phyloP scores from a whole-genome alignment of 208 protist species.

The Endotrypanum monterogeii region DNA sequence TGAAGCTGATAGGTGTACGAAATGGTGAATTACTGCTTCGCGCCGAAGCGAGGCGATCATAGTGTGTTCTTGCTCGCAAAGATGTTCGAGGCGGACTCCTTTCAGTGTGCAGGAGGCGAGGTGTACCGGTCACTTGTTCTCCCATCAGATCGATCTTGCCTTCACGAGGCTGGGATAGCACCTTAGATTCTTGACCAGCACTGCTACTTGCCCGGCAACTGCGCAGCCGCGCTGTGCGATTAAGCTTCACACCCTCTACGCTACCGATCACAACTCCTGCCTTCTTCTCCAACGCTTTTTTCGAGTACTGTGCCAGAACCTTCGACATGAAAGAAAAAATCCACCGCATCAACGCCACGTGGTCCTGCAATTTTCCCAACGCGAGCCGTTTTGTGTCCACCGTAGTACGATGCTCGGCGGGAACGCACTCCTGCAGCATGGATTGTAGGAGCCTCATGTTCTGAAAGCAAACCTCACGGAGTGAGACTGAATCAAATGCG shows the following conservation, averaged over 20 bases:
- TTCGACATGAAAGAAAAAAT: constrained; percentile 79
- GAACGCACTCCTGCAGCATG: constrained; percentile 66
- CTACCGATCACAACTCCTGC: constrained; percentile 12
- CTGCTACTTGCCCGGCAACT: constrained; percentile 8
- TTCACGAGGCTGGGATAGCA: background rate
- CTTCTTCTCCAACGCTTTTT: constrained; percentile 43
- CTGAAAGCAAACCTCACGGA: constrained; percentile 48
- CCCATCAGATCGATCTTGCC: background rate
- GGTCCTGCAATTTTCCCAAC: constrained; percentile 80
- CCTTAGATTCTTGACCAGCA: background rate
- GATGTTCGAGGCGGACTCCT: background rate
- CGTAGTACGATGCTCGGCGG: constrained; percentile 44
- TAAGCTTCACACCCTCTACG: constrained; percentile 65
- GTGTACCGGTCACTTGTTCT: background rate
- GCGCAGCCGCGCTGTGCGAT: constrained; percentile 33
- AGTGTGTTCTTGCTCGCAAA: background rate
- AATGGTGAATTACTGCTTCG: background rate
- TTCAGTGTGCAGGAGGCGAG: background rate
- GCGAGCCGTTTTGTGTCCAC: constrained; percentile 68
- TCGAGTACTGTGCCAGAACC: constrained; percentile 70
- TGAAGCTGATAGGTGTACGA: background rate
- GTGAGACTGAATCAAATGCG: constrained; percentile 46
- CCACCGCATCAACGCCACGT: constrained; percentile 78
- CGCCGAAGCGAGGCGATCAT: background rate
- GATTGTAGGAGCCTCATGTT: constrained; percentile 76